Percentiles rank a stretch among this genome's conserved stretches.
Conservation (phyloP, 768 basidiomycete genomes). For the Strobilomyces confusus region DNA sequence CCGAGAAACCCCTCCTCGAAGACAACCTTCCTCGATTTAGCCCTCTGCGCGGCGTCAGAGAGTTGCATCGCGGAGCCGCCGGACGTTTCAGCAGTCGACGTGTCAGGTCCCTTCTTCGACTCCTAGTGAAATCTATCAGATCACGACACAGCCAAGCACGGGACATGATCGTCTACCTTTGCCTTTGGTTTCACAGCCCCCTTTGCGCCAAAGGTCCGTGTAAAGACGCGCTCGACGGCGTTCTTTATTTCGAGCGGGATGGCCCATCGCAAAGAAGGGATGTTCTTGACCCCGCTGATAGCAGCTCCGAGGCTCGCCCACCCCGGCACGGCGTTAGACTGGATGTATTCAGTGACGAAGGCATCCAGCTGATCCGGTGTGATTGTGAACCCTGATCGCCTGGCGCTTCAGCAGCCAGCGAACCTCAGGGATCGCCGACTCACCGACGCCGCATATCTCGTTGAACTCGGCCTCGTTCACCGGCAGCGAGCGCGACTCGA, state of each 20-base stretch:
- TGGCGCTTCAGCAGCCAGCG: slow-evolving; percentile 1
- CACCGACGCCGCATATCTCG: slow-evolving; percentile 82
- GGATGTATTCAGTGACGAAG: slow-evolving; percentile 55
- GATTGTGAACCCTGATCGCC: slow-evolving; percentile 68
- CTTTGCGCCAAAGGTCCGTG: slow-evolving; percentile 68
- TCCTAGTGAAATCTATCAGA: slow-evolving; percentile 33
- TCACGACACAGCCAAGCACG: background rate
- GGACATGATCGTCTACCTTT: slow-evolving; percentile 44
- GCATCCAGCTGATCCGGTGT: slow-evolving; percentile 58
- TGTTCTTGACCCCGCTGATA: slow-evolving; percentile 59
- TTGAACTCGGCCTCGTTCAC: slow-evolving; percentile 71
- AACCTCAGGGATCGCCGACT: slow-evolving; percentile 25
- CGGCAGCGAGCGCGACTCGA: slow-evolving; percentile 56
- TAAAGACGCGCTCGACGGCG: slow-evolving; percentile 66
- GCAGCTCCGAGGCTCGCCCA: slow-evolving; percentile 75
- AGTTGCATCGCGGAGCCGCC: slow-evolving; percentile 27
- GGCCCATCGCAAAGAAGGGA: slow-evolving; percentile 74
- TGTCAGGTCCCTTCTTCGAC: slow-evolving; percentile 42
- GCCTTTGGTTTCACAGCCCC: slow-evolving; percentile 59
- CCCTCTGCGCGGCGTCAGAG: slow-evolving; percentile 34
- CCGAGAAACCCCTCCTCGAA: slow-evolving; percentile 96
- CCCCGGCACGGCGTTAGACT: slow-evolving; percentile 50
- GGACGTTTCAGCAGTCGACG: slow-evolving; percentile 5
- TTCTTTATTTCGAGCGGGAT: slow-evolving; percentile 81
- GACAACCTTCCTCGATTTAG: slow-evolving; percentile 52